phyloP scores from a whole-genome alignment of 495 filamentous ascomycete genomes.

The Aspergillus cavernicola region DNA sequence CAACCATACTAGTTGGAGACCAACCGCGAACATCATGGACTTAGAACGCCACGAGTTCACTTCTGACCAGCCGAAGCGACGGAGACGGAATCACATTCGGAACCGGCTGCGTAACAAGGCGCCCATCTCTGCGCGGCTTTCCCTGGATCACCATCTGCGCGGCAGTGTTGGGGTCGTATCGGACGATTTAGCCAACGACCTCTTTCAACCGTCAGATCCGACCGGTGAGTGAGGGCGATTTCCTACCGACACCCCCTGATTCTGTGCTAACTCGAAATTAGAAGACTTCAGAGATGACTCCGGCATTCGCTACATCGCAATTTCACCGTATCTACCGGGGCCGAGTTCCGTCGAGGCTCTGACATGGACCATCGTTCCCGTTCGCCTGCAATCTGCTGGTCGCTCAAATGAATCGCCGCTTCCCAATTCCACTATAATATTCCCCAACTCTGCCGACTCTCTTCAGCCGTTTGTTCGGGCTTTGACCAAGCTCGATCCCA shows the following conservation, averaged over 20 bases:
- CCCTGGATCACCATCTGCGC: conserved; percentile 76
- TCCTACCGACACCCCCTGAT: conserved; percentile 3
- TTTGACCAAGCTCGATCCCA: conserved; percentile 57
- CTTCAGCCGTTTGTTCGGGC: conserved; percentile 70
- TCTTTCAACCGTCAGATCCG: conserved; percentile 61
- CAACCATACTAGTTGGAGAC: conserved; percentile 20
- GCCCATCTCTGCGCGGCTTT: conserved; percentile 59
- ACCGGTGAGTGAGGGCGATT: conserved; percentile 26
- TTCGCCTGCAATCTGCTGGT: conserved; percentile 61
- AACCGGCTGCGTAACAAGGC: conserved; percentile 50
- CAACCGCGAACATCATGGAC: conserved; percentile 31
- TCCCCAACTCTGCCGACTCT: conserved; percentile 75
- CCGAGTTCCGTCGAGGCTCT: conserved; percentile 56
- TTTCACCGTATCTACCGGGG: conserved; percentile 74
- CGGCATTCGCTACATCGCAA: conserved; percentile 61
- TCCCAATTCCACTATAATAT: conserved; percentile 73
- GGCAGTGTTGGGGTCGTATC: conserved; percentile 86
- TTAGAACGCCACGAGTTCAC: conserved; percentile 32
- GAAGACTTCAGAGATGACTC: conserved; percentile 22
- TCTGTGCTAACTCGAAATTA: not conserved
- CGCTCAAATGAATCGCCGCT: conserved; percentile 70
- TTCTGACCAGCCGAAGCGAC: conserved; percentile 42
- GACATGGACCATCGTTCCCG: conserved; percentile 82
- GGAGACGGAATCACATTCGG: conserved; percentile 30
- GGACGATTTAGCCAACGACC: conserved; percentile 75